These are phyloP conservation scores for Eucalyptus curtisii DNA, from an alignment of 345 rosid species.

Conservation along the genomic window DNA sequence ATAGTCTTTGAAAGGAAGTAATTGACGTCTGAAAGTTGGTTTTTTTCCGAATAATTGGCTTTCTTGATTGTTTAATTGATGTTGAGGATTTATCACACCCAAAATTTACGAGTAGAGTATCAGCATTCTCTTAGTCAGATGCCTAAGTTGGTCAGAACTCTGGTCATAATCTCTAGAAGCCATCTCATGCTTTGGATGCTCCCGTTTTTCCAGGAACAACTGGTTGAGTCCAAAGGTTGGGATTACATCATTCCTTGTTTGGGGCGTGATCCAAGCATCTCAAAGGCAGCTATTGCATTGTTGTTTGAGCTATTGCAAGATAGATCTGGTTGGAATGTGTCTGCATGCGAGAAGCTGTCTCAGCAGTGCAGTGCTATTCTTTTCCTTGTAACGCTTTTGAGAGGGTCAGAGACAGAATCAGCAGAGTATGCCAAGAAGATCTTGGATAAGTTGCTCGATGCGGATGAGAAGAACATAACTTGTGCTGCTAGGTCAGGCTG, in stretches of 20 bases:
- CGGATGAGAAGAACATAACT: constrained; percentile 41
- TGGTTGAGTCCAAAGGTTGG: constrained; percentile 37
- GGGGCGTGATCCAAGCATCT: constrained; percentile 33
- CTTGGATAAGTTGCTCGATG: constrained; percentile 35
- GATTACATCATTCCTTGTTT: constrained; percentile 46
- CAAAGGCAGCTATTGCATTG: constrained; percentile 48
- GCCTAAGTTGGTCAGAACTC: neutral
- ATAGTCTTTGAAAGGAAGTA: neutral
- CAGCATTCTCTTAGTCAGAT: neutral
- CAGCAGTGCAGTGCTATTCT: constrained; percentile 34
- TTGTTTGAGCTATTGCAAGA: constrained; percentile 49
- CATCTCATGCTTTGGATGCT: neutral
- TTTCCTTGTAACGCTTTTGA: constrained; percentile 49
- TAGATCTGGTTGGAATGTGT: constrained; percentile 45
- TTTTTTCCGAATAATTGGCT: neutral
- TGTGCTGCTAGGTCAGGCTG: constrained; percentile 50
- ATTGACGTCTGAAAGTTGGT: neutral
- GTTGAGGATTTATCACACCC: neutral
- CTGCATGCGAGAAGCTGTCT: constrained; percentile 40
- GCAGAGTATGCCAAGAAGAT: constrained; percentile 35
- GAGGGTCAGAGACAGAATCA: constrained; percentile 38
- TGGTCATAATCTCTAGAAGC: neutral
- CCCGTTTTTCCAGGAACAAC: constrained; percentile 28
- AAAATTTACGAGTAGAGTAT: neutral
- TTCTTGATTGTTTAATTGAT: neutral